Base-by-base conservation (phyloP, 2,329 filamentous ascomycete species). In the Hypoxylon sp. region DNA sequence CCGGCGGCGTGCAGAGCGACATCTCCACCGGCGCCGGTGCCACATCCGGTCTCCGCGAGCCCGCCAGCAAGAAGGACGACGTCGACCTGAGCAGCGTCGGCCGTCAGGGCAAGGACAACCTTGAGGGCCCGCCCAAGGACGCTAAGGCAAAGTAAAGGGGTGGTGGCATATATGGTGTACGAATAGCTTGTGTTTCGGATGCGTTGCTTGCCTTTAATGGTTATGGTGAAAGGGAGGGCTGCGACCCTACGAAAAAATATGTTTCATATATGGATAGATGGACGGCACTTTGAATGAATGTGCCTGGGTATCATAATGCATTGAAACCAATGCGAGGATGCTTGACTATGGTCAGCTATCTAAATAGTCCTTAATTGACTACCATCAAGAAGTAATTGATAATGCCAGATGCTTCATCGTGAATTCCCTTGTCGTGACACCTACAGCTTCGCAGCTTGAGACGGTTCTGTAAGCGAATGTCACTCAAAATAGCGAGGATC, bases 1-100 rank as follows among this genome's bases (percentile, higher is more conserved):
- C 84, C 25, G 87, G 87, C 13, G 72, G 78, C 44, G 62, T 78
- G 1, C 69, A 80, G 60, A 79, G 75, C 42, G 77, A 80, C 55
- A 72, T 84, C 34, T 81, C 82, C 3, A 77, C 76, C 0, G 77
- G 74, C 27, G 70, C 70, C 13, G 76, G 71, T 2, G 73, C 79
- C 8, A 71, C 77, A 25, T 71, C 76, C 16, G 83, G 82, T 5
- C 71, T 88, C 40, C 75, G 81, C 13, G 83, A 75, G 50, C 82
- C 84, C 3, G 81, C 83, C 3, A 84, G 84, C 27, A 80, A 79
- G 55, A 76, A 75, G 65, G 74, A 78, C 3, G 74, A 78, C 3
- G 75, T 77, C 32, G 79, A 82, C 64, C 73, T 87, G 68, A 84
- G 78, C 67, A 71, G 75, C 26, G 78, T 89, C 48, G 88, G 86